Evolutionary conservation across 2,329 filamentous ascomycete species (phyloP), one percentile per base, ranked within the genome.

Genomic region (Aspergillus ustus): DNA sequence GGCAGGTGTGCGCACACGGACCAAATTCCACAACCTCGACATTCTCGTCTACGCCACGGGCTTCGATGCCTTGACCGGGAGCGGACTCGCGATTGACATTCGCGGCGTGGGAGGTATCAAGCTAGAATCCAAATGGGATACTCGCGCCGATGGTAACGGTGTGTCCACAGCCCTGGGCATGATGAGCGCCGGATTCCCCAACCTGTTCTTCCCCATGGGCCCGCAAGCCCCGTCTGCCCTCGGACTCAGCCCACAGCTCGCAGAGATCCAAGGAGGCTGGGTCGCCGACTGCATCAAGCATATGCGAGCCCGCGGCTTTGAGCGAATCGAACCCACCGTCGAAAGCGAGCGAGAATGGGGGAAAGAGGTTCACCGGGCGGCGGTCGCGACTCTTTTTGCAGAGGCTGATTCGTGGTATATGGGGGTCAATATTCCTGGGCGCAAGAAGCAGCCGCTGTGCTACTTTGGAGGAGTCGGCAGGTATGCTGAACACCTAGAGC

Each of bases 251-350:
- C 86, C 86, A 0, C 78, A 81, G 2, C 79, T 76, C 7, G 80
- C 82, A 13, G 83, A 87, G 66, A 66, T 85, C 0, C 85, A 88
- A 66, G 84, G 83, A 1, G 73, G 82, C 0, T 88, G 84, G 84
- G 82, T 88, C 57, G 75, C 77, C 15, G 80, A 84, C 49, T 70
- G 71, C 46, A 84, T 89, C 54, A 73, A 76, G 40, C 80, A 84
- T 67, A 81, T 86, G 67, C 70, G 78, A 60, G 63, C 66, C 0
- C 72, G 83, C 25, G 73, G 74, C 2, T 73, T 85, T 68, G 81
- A 80, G 65, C 83, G 81, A 62, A 80, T 88, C 51, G 80, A 87
- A 60, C 78, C 83, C 0, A 81, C 76, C 37, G 45, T 63, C 0
- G 81, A 84, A 49, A 82, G 81, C 0, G 77, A 80, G 8, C 68